These are phyloP conservation scores for Euryodendron excelsum DNA, from an alignment of 148 eudicot species.

Conservation along the genomic window DNA sequence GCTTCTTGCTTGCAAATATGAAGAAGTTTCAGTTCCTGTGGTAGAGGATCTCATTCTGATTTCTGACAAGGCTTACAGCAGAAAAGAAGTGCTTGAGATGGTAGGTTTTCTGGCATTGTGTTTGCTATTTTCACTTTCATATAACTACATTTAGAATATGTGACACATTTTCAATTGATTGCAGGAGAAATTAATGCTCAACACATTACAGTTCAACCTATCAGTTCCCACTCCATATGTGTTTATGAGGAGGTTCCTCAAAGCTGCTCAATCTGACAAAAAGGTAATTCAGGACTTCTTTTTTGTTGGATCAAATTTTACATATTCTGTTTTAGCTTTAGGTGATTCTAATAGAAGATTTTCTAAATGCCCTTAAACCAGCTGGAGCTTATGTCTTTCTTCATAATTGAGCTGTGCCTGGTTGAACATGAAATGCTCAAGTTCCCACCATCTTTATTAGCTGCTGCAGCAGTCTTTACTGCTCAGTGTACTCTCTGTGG, in stretches of 20 bases:
- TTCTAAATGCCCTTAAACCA: conserved; percentile 21
- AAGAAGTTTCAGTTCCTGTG: conserved; percentile 77
- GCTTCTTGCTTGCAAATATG: conserved; percentile 91
- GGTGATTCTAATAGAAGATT: neutral
- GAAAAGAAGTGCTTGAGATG: conserved; percentile 79
- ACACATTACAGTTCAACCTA: conserved; percentile 64
- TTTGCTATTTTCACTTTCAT: neutral
- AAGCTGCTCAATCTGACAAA: conserved; percentile 66
- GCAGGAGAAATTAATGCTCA: conserved; percentile 75
- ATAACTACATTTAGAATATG: neutral
- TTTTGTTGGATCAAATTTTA: neutral
- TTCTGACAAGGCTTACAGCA: conserved; percentile 68
- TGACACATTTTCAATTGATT: neutral
- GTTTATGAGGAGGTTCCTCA: conserved; percentile 77
- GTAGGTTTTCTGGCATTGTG: conserved; percentile 23
- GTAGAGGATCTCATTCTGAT: conserved; percentile 76
- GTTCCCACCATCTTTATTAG: conserved; percentile 67
- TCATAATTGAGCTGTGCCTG: conserved; percentile 68
- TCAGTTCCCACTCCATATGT: conserved; percentile 79
- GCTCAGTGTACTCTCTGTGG: conserved; percentile 58
- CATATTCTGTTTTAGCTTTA: neutral
- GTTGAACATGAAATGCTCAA: conserved; percentile 77
- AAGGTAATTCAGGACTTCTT: conserved; percentile 33
- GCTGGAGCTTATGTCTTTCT: conserved; percentile 72
- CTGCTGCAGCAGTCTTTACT: conserved; percentile 80